A percentile compares a stretch with the other conserved stretches of the same genome.
phyloP scores from a whole-genome alignment of 2,329 filamentous ascomycete species.

The Cercospora canescens region DNA sequence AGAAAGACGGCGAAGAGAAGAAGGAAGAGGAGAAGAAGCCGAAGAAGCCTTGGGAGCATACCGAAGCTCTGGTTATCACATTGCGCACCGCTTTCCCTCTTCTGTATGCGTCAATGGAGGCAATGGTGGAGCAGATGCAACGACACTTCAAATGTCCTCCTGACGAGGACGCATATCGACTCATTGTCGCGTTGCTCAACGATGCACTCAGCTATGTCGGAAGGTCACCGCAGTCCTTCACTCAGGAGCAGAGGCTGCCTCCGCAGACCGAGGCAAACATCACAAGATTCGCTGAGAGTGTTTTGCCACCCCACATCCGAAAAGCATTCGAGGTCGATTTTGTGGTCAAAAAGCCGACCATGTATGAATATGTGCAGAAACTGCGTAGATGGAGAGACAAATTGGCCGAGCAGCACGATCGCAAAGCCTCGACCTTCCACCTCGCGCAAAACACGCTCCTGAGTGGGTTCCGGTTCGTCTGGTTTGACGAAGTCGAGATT shows the following conservation, averaged over 20 bases:
- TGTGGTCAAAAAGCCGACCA: conserved; percentile 89
- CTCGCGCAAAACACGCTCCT: conserved; percentile 86
- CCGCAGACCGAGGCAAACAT: conserved; percentile 93
- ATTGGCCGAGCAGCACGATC: conserved; percentile 95
- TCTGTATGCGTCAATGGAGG: conserved; percentile 96
- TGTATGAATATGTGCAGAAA: conserved; percentile 98
- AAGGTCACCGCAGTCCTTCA: conserved; percentile 81
- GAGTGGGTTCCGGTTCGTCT: conserved; percentile 95
- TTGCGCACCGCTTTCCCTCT: conserved; percentile 97
- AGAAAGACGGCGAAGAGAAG: conserved; percentile 40
- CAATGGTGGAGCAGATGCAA: conserved; percentile 98
- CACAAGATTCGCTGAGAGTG: conserved; percentile 92
- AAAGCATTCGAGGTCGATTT: conserved; percentile 98
- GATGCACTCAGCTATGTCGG: conserved; percentile 92
- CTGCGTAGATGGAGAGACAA: conserved; percentile 94
- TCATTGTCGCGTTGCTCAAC: conserved; percentile 96
- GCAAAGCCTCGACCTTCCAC: conserved; percentile 69
- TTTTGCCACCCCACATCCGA: conserved; percentile 89
- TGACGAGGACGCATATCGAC: conserved; percentile 93
- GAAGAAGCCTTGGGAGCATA: conserved; percentile 92
- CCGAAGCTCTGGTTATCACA: conserved; percentile 91
- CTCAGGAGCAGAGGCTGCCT: conserved; percentile 87
- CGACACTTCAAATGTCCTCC: conserved; percentile 99
- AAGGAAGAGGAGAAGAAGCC: conserved; percentile 46
- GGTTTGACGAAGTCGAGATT: conserved; percentile 97